These are phyloP conservation scores for Hebeloma cylindrosporum DNA, from an alignment of 768 basidiomycete genomes.

Conservation along the genomic window DNA sequence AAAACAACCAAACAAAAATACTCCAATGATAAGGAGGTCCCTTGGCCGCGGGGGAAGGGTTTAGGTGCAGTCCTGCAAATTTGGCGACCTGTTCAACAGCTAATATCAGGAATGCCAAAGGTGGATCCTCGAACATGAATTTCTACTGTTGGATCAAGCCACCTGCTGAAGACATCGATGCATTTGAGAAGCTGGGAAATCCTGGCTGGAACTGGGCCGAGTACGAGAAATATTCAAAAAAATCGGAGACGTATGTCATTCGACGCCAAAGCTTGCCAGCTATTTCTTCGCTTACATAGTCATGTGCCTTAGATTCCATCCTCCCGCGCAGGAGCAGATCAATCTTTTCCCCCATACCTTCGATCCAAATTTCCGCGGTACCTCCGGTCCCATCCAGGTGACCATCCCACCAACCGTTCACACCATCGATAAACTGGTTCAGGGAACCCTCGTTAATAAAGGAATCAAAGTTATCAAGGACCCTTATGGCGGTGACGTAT, in stretches of 20 bases:
- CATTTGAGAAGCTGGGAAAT: conserved; percentile 50
- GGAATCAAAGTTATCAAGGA: conserved; percentile 28
- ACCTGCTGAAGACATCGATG: conserved; percentile 30
- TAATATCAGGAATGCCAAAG: too few species aligned
- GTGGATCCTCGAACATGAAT: conserved; percentile 49
- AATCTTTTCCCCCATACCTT: conserved; percentile 29
- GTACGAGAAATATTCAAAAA: conserved; percentile 38
- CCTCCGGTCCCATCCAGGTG: conserved; percentile 30
- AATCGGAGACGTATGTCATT: conserved; percentile 37
- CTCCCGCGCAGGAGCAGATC: conserved; percentile 26
- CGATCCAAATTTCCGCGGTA: conserved; percentile 25
- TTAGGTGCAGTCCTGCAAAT: conserved; percentile 29
- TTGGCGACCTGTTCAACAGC: too few species aligned
- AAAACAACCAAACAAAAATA: conserved; percentile 29
- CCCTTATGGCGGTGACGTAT: conserved; percentile 31
- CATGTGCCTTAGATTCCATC: conserved; percentile 28
- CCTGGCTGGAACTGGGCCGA: conserved; percentile 55
- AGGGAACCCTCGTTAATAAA: conserved; percentile 26
- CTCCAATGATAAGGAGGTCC: conserved; percentile 24
- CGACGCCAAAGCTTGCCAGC: background rate
- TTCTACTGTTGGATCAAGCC: conserved; percentile 38
- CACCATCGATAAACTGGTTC: conserved; percentile 27
- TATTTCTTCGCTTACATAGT: background rate
- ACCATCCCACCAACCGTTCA: conserved; percentile 27
- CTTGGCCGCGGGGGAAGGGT: conserved; percentile 34